A percentile compares a stretch with the other conserved stretches of the same genome.
phyloP scores from a whole-genome alignment of 2,329 filamentous ascomycete genomes.

The Scleromitrula shiraiana region DNA sequence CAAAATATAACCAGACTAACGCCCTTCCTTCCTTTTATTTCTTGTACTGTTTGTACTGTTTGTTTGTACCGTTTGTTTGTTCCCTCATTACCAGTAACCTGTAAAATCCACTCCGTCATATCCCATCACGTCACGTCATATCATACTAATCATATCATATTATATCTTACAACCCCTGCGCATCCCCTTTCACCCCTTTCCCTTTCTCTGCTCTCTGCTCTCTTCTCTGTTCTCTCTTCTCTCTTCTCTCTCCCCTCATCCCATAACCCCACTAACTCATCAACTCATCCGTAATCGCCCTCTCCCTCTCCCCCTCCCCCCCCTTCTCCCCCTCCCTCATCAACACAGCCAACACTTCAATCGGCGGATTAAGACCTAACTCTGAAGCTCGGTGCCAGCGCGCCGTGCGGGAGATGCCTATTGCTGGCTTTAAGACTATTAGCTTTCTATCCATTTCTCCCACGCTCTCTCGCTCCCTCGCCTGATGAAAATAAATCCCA shows the following conservation, averaged over 20 bases:
- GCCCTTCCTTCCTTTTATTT: too few relatives aligned
- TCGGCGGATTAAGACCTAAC: constrained; percentile 76
- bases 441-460: neutral
- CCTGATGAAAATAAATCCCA: too few relatives aligned
- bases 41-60: too few relatives aligned
- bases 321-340: constrained; percentile 63
- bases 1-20: too few relatives aligned
- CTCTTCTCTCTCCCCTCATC: neutral
- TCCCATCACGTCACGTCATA: neutral
- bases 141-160: neutral
- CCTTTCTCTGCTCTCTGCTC: neutral
- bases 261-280: constrained; percentile 34
- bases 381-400: constrained; percentile 82
- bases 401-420: constrained; percentile 72
- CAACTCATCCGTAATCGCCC: constrained; percentile 66
- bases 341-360: constrained; percentile 83
- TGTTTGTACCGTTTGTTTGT: too few relatives aligned
- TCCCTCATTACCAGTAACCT: too few relatives aligned
- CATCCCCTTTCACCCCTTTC: too few relatives aligned
- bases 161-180: too few relatives aligned
- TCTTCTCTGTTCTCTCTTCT: too few relatives aligned
- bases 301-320: constrained; percentile 47
- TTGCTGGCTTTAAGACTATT: constrained; percentile 58
- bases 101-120: too few relatives aligned
- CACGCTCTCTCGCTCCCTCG: too few relatives aligned